These are phyloP conservation scores for Termitomyces sp. DNA, from an alignment of 768 basidiomycete genomes.

Conservation along the genomic window DNA sequence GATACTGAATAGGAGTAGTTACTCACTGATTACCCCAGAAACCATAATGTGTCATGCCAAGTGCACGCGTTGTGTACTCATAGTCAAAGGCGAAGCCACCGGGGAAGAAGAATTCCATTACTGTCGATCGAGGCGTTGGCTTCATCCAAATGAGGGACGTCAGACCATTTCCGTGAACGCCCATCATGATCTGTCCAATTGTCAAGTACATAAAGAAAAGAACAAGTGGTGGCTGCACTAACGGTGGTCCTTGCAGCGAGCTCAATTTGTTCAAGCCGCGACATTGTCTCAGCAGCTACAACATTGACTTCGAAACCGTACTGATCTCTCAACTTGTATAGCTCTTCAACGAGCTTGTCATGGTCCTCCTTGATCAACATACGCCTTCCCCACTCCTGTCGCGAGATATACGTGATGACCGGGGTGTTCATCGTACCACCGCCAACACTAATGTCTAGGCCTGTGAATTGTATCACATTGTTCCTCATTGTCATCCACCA, in stretches of 20 bases:
- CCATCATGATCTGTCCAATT: slow-evolving; percentile 79
- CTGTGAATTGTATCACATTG: slow-evolving; percentile 70
- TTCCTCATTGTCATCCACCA: slow-evolving; percentile 86
- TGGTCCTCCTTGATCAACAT: slow-evolving; percentile 78
- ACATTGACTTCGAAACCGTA: slow-evolving; percentile 88
- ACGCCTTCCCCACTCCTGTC: slow-evolving; percentile 85
- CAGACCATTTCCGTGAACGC: slow-evolving; percentile 90
- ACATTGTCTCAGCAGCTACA: slow-evolving; percentile 79
- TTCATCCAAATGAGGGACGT: slow-evolving; percentile 93
- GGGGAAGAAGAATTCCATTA: slow-evolving; percentile 90
- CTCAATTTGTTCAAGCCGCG: slow-evolving; percentile 74
- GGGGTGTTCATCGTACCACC: slow-evolving; percentile 49
- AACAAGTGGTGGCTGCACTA: slow-evolving; percentile 5
- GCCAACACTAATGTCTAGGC: slow-evolving; percentile 41
- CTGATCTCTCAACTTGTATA: slow-evolving; percentile 62
- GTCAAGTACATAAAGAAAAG: background rate
- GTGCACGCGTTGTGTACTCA: slow-evolving; percentile 72
- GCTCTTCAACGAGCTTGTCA: slow-evolving; percentile 69
- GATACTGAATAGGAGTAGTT: background rate
- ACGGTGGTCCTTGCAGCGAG: slow-evolving; percentile 86
- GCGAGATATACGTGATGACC: slow-evolving; percentile 90
- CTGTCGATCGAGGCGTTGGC: slow-evolving; percentile 73
- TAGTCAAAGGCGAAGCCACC: slow-evolving; percentile 86
- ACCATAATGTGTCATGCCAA: slow-evolving; percentile 82
- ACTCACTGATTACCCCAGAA: slow-evolving; percentile 76